phyloP scores from a whole-genome alignment of 2,329 filamentous ascomycete genomes.

The Endocalyx cinctus region DNA sequence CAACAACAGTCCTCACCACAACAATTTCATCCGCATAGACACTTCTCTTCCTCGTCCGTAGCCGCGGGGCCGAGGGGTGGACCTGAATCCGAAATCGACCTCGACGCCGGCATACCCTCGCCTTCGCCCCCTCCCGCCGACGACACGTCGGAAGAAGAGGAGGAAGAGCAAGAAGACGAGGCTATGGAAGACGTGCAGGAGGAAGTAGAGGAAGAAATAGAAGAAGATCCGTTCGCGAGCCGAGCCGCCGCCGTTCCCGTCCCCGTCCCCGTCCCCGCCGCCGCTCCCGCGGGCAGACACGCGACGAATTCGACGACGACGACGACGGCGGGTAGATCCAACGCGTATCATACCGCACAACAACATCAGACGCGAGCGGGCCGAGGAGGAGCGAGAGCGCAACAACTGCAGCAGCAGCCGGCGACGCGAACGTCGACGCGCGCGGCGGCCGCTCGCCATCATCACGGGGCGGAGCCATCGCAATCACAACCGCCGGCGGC shows the following conservation, averaged over 20 bases:
- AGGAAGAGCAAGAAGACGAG: slow-evolving; percentile 20
- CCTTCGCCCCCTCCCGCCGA: slow-evolving; percentile 11
- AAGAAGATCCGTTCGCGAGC: slow-evolving; percentile 7
- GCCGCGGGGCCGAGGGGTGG: slow-evolving; percentile 1
- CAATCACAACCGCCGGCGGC: slow-evolving; percentile 12
- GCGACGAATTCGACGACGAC: too few relatives aligned
- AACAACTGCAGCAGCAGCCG: slow-evolving; percentile 2
- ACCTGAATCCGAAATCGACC: neutral
- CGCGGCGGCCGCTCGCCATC: slow-evolving; percentile 9
- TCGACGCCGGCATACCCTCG: neutral
- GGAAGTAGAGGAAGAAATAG: slow-evolving; percentile 5
- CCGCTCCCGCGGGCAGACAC: too few relatives aligned
- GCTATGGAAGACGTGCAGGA: slow-evolving; percentile 18
- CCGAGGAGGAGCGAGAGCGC: too few relatives aligned
- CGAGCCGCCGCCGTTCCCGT: neutral
- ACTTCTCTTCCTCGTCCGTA: slow-evolving; percentile 3
- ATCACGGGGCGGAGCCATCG: slow-evolving; percentile 11
- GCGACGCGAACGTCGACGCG: slow-evolving; percentile 1
- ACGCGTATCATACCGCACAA: too few relatives aligned
- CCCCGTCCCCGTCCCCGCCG: neutral
- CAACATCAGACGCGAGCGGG: too few relatives aligned
- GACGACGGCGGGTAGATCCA: too few relatives aligned
- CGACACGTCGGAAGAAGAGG: slow-evolving; percentile 8
- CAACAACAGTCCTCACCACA: slow-evolving; percentile 6
- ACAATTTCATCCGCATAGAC: neutral